These are phyloP conservation scores for Basidioascus undulatus DNA, from an alignment of 768 basidiomycete species.

Conservation along the genomic window DNA sequence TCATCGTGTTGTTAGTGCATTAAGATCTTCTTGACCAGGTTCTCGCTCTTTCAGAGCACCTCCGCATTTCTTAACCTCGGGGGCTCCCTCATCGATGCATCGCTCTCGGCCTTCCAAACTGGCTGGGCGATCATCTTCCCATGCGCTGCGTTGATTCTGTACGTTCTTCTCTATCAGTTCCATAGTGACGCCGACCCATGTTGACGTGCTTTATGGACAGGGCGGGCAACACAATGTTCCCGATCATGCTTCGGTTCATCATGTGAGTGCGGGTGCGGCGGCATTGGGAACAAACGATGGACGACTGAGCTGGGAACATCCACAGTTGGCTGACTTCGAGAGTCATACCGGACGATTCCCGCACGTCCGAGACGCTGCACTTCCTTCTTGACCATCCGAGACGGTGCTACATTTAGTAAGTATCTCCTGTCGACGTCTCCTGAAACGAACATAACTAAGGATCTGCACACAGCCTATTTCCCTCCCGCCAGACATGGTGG, in stretches of 20 bases:
- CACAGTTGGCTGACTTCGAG: slow-evolving; percentile 16
- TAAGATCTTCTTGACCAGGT: too few species aligned
- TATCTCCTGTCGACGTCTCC: too few species aligned
- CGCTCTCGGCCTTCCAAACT: too few species aligned
- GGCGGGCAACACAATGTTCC: slow-evolving; percentile 20
- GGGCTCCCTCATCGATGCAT: slow-evolving; percentile 16
- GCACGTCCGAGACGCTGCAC: slow-evolving; percentile 17
- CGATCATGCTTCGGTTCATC: slow-evolving; percentile 15
- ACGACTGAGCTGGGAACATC: neutral
- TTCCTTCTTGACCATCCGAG: slow-evolving; percentile 22
- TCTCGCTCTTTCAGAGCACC: slow-evolving; percentile 17
- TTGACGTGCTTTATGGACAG: slow-evolving; percentile 17
- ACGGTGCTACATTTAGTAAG: slow-evolving; percentile 20
- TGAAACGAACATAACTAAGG: too few species aligned
- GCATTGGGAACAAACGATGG: too few species aligned
- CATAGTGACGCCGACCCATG: slow-evolving; percentile 2
- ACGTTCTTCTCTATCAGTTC: neutral
- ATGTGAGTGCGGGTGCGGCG: slow-evolving; percentile 11
- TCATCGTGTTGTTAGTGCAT: too few species aligned
- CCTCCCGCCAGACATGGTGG: slow-evolving; percentile 20
- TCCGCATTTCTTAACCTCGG: slow-evolving; percentile 19
- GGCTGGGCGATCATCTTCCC: too few species aligned
- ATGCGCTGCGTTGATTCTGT: slow-evolving; percentile 14
- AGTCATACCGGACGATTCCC: slow-evolving; percentile 12
- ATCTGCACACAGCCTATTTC: too few species aligned